Base-by-base conservation (phyloP, 192 early-diverging fungal species). In the Coemansia sp. region DNA sequence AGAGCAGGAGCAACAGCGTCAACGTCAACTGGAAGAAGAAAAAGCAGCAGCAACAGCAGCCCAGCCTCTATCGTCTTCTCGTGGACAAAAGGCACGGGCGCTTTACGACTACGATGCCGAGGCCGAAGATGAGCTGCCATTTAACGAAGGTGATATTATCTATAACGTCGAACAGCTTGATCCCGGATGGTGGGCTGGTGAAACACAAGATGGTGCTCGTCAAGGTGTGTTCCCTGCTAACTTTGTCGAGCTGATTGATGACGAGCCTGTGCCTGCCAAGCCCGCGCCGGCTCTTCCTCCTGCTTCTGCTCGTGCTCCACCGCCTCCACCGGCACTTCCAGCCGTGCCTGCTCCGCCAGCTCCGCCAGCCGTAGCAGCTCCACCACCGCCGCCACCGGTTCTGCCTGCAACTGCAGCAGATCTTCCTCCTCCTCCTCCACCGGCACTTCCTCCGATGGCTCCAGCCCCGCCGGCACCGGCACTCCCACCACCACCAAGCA, bases 181-280 rank as follows among this genome's bases (percentile, higher is more conserved):
- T 75, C 91, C 94, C 41, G 95, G 92, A 43, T 98, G 96, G 96
- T 97, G 95, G 96, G 86, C 89, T 48, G 96, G 94, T 61, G 85
- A 85, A 34, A 91, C 89, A 63, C 83, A 91, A 61, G 88, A 92
- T 71, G 93, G 93, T 11, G 71, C 81, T 22, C 83, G 88, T 9
- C 85, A 85, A 41, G 95, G 95, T 34, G 74, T 96, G 41, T 97
- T 97, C 84, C 95, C 95, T 28, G 86, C 87, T 43, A 89, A 89
- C 78, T 89, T 86, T 74, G 88, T 89, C 33, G 87, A 87, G 54
- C 63, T 87, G 53, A 83, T 88, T 55, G 85, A 86, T 36, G 66
- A 71, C 41, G 61, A 62, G 39, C 34, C 65, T 58, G 66, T 51
- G 12, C 48, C 61, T 39, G 22, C 63, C 39, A 41, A 5, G 1